A percentile compares a stretch with the other conserved stretches of the same genome.
Conservation (phyloP, 2,329 filamentous ascomycete species). For the Curvularia verruculosa region DNA sequence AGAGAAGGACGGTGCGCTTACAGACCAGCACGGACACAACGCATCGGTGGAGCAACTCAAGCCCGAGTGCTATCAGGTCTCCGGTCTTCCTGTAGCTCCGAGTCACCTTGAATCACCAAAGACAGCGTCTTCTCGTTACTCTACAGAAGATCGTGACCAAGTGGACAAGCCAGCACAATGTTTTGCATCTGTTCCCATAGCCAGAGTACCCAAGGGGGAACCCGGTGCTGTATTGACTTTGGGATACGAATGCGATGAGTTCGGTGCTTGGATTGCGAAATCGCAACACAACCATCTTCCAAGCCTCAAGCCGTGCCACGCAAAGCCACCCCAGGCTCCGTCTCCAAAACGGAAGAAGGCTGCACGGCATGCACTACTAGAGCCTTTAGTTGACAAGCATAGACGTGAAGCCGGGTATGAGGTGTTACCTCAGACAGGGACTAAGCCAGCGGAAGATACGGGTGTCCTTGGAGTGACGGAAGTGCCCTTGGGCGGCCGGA, state of each 20-base stretch:
- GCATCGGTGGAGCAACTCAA: conserved; percentile 19
- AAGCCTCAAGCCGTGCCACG: conserved; percentile 33
- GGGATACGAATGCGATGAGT: conserved; percentile 16
- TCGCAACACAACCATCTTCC: conserved; percentile 12
- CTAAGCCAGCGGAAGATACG: conserved; percentile 27
- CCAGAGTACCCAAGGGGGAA: conserved; percentile 21
- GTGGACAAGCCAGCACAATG: conserved; percentile 18
- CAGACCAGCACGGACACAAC: conserved; percentile 12
- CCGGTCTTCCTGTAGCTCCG: conserved; percentile 17
- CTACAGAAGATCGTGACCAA: conserved; percentile 18
- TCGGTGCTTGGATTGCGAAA: conserved; percentile 16
- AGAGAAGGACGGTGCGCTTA: conserved; percentile 5
- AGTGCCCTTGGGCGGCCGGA: conserved; percentile 39
- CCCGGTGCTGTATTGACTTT: conserved; percentile 10
- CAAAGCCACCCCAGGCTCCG: conserved; percentile 34
- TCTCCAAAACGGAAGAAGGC: conserved; percentile 9
- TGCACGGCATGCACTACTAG: conserved; percentile 33
- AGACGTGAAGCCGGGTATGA: conserved; percentile 29
- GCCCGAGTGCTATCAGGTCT: conserved; percentile 15
- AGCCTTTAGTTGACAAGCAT: conserved; percentile 37
- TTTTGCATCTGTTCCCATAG: conserved; percentile 25
- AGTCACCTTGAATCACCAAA: conserved; percentile 30
- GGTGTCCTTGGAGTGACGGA: conserved; percentile 40
- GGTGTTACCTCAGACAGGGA: conserved; percentile 33
- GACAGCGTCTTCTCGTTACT: conserved; percentile 10